phyloP scores from a whole-genome alignment of 1,139 yeast genomes.

The Zhuliangozyma parablackwelliae region DNA sequence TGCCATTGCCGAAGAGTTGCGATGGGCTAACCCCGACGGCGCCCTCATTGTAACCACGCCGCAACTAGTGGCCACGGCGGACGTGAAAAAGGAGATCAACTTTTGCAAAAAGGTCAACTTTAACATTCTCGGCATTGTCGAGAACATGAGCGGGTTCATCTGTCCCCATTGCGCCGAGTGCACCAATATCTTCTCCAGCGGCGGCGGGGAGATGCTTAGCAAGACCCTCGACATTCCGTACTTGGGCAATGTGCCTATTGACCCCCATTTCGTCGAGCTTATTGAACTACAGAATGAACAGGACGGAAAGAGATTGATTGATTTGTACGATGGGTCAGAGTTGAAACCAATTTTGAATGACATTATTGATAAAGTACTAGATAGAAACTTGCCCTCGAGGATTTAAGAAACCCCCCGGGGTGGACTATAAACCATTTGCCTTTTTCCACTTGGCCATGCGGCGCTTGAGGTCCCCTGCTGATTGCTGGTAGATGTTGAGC shows the following conservation, averaged over 20 bases:
- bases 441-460: slow-evolving; percentile 67
- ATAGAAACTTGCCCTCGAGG: slow-evolving; percentile 32
- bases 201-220: slow-evolving; percentile 84
- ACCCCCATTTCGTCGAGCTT: slow-evolving; percentile 83
- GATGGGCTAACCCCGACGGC: slow-evolving; percentile 49
- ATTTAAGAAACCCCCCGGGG: slow-evolving; percentile 5
- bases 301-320: slow-evolving; percentile 23
- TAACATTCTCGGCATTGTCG: slow-evolving; percentile 39
- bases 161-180: slow-evolving; percentile 84
- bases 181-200: slow-evolving; percentile 85
- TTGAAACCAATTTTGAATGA: slow-evolving; percentile 46
- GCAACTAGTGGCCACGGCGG: slow-evolving; percentile 53
- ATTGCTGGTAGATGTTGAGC: slow-evolving; percentile 76
- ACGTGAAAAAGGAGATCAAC: slow-evolving; percentile 47
- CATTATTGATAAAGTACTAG: slow-evolving; percentile 46
- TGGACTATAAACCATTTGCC: slow-evolving; percentile 18
- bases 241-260: slow-evolving; percentile 87
- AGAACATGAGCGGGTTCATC: slow-evolving; percentile 48
- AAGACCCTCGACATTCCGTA: slow-evolving; percentile 56
- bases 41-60: slow-evolving; percentile 49
- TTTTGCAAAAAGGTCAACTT: slow-evolving; percentile 45
- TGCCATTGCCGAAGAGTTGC: slow-evolving; percentile 87
- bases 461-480: slow-evolving; percentile 76
- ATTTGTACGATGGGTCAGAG: slow-evolving; percentile 33
- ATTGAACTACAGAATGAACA: slow-evolving; percentile 55